Conservation (phyloP, 192 early-diverging fungal species). For the Backusella westeae region DNA sequence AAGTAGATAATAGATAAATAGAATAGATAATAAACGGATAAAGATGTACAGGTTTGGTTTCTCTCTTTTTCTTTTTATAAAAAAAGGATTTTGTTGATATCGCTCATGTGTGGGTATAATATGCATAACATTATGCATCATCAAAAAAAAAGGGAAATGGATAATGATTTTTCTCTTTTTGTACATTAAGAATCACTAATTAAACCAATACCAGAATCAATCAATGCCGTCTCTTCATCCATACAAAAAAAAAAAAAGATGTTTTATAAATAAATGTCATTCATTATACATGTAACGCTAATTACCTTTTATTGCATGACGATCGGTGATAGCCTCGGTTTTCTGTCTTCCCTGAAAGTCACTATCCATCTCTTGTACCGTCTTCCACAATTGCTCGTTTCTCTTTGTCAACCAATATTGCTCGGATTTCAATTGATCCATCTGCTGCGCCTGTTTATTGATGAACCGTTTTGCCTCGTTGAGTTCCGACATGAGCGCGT, state of each 20-base stretch:
- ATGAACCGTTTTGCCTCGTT: conserved; percentile 21
- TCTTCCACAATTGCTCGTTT: conserved; percentile 4
- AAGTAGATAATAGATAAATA: not conserved
- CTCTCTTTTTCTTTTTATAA: not conserved
- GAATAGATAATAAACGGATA: not conserved
- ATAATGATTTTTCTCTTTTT: not conserved
- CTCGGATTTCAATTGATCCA: conserved; percentile 21
- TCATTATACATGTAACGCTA: not conserved
- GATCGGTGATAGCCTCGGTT: not conserved
- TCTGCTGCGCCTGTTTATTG: conserved; percentile 16
- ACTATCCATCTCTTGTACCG: not conserved
- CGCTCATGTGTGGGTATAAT: not conserved
- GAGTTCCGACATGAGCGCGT: conserved; percentile 1
- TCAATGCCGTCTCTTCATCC: not conserved
- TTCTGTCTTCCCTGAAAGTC: conserved; percentile 5
- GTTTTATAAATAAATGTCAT: not conserved
- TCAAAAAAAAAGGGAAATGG: not conserved
- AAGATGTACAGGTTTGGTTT: not conserved
- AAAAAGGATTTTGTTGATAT: not conserved
- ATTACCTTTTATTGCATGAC: not conserved
- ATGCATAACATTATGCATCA: not conserved
- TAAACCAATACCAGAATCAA: not conserved
- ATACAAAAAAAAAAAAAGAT: not conserved
- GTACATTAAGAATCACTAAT: not conserved
- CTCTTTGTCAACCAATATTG: conserved; percentile 8